A percentile compares a stretch with the other conserved stretches of the same genome.
Conservation (phyloP, 305 asterid species). For the Fraxinus velutina region DNA sequence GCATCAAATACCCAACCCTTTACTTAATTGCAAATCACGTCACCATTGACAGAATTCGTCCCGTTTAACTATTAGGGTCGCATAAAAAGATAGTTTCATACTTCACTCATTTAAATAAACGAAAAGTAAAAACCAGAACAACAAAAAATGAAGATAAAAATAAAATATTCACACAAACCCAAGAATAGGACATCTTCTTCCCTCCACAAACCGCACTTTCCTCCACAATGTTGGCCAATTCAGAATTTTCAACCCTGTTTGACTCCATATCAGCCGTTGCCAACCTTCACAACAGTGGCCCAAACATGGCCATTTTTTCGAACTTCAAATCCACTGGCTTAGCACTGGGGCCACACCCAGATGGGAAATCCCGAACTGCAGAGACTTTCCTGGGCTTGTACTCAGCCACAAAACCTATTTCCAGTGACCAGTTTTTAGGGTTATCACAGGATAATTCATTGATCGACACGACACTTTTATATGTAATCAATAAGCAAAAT, state of each 20-base stretch:
- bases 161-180: background rate
- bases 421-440: no score
- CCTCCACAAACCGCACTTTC: constrained; percentile 17
- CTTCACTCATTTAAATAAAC: background rate
- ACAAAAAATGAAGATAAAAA: no score
- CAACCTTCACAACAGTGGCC: constrained; percentile 3
- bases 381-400: no score
- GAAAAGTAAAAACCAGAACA: background rate
- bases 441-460: no score
- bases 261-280: background rate
- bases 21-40: background rate
- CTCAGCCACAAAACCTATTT: no score
- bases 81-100: background rate
- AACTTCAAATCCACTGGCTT: background rate
- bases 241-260: constrained; percentile 22
- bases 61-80: no score
- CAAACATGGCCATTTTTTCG: background rate
- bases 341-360: no score
- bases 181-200: background rate
- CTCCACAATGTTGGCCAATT: background rate
- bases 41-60: background rate
- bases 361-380: no score
- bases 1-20: background rate
- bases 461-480: no score
- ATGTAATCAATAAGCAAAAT: no score